These are phyloP conservation scores for Eleusine indica DNA, from an alignment of 176 grass and related monocot genomes.

Conservation along the genomic window DNA sequence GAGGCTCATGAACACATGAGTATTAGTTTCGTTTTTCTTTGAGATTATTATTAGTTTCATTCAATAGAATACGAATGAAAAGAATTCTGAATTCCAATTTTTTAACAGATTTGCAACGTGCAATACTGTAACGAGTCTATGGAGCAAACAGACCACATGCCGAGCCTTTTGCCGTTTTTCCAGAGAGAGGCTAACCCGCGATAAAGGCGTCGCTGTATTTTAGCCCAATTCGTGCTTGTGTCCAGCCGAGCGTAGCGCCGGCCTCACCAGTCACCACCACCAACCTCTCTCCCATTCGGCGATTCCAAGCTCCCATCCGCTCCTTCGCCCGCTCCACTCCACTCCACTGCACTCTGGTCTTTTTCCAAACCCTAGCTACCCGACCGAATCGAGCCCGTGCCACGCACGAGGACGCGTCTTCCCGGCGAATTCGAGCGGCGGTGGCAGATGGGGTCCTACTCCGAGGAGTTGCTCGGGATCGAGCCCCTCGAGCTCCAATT, in stretches of 20 bases:
- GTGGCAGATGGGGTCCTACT: conserved; percentile 52
- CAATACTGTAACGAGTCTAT: background rate
- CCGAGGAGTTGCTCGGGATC: conserved; percentile 62
- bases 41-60: background rate
- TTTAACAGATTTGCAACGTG: background rate
- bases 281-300: conserved; percentile 4
- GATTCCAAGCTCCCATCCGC: conserved; percentile 41
- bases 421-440: background rate
- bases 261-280: background rate
- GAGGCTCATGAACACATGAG: background rate
- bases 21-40: background rate
- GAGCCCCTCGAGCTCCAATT: conserved; percentile 76
- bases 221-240: background rate
- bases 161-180: conserved; percentile 13
- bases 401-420: background rate
- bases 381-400: conserved; percentile 20
- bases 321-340: background rate
- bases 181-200: background rate
- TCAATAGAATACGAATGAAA: background rate
- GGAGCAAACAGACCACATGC: background rate
- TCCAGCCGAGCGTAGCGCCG: background rate
- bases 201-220: no score
- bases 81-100: background rate
- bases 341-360: background rate
- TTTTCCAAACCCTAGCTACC: conserved; percentile 41